phyloP scores from a whole-genome alignment of 2,329 filamentous ascomycete genomes.

The Fusarium anguioides region DNA sequence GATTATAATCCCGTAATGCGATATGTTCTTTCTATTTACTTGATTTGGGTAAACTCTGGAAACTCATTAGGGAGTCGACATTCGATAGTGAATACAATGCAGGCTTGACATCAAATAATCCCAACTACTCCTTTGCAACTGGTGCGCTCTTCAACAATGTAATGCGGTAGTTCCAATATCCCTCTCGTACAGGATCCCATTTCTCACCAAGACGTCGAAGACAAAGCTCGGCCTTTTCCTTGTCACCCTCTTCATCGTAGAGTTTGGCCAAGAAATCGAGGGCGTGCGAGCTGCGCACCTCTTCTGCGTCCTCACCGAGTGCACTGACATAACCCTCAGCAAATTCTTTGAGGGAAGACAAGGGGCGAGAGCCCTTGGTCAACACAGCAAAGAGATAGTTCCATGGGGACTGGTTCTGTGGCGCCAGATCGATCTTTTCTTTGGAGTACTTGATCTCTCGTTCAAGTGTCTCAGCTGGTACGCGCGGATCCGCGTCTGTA shows the following conservation, averaged over 20 bases:
- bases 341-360: constrained; percentile 61
- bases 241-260: constrained; percentile 66
- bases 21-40: constrained; percentile 31
- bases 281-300: constrained; percentile 71
- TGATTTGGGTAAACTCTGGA: neutral
- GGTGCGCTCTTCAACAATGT: constrained; percentile 41
- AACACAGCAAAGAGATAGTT: constrained; percentile 87
- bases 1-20: constrained; percentile 46
- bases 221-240: constrained; percentile 73
- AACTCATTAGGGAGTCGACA: neutral
- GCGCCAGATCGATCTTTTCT: constrained; percentile 78
- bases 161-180: constrained; percentile 83
- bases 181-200: constrained; percentile 90
- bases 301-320: constrained; percentile 60
- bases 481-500: constrained; percentile 63
- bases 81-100: neutral
- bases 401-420: constrained; percentile 96
- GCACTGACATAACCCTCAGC: constrained; percentile 62
- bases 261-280: constrained; percentile 79
- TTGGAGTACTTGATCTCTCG: constrained; percentile 81
- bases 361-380: constrained; percentile 68
- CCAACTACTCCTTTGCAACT: constrained; percentile 14
- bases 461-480: constrained; percentile 73
- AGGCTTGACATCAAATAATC: neutral
- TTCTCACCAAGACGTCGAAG: constrained; percentile 80